Evolutionary conservation across 192 early-diverging fungal species (phyloP), one percentile per base, ranked within the genome.

Genomic region (Linnemannia zychae): DNA sequence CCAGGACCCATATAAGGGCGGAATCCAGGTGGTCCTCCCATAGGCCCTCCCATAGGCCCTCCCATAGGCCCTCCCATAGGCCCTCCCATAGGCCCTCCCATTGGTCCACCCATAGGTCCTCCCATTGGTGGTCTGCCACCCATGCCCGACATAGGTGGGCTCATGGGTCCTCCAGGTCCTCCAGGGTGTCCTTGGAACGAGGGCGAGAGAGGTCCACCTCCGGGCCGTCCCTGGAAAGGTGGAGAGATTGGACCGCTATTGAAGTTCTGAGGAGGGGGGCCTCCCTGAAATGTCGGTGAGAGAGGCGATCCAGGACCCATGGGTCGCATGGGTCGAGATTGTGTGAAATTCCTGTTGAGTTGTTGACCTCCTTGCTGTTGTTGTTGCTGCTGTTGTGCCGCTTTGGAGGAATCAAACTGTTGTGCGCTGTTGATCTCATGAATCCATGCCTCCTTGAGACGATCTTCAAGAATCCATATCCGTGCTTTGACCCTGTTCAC

Each of bases 401-500:
- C 77, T 36, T 79, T 78, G 38, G 66, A 18, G n/a, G 67, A 38
- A 37, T 84, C 82, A 1, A 31, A 28, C 34, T 84, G 82, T 44
- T 84, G 82, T 31, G 82, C 76, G 34, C 28, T 75, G 46, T 78
- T 84, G 28, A 84, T 48, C 44, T 84, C 82, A 44, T 84, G 34
- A 52, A 84, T 84, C 82, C 82, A 84, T 37, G 66, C 52, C 2
- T 31, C 33, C 38, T 79, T 84, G 3, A 75, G 72, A 13, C 49
- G 72, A 44, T 84, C 77, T 11, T 84, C 73, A 13, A 71, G 57
- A 40, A 84, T 75, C 57, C 72, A 75, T 71, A 84, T 78, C 77
- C 76, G 76, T 28, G 77, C 46, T 34, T 71, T 75, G 46, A 75
- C 77, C 67, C 77, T 63, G 53, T 74, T 78, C 71, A 84, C 82